Evolutionary conservation across 148 eudicot genomes (phyloP), one percentile per base, ranked within the genome.

Genomic region (Hydrangea macrophylla): DNA sequence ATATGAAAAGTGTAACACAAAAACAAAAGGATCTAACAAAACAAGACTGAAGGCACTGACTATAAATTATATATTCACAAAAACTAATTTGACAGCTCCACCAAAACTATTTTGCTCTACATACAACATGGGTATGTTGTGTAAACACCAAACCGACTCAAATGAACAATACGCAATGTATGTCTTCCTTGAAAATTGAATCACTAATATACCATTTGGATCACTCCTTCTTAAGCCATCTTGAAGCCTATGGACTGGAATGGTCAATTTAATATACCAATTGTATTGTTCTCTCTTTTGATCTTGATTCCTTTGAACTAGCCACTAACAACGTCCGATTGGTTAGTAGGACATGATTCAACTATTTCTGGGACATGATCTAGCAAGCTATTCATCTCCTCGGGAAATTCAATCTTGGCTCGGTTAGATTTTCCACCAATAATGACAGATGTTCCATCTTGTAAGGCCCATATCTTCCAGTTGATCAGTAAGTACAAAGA

Each of bases 361-460:
- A 90, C 82, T 45, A 90, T 69, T 70, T 93, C 98, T 18, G 98
- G 98, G 60, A 90, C 96, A 33, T 78, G 83, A 82, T 95, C 86
- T 24, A 95, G 87, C 74, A 89, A 76, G 66, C 67, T 44, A 72
- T 95, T 86, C 72, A 95, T 70, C 73, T 89, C 86, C 3, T 82
- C 88, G 1, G 97, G 85, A 70, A 91, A 89, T 76, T 84, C 96
- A 53, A 62, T 81, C 81, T 91, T 91, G 65, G 96, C 96, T 57
- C 97, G 83, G 78, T 94, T 94, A n/a, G 97, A 87, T 82, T 91
- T 94, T 60, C 99, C 99, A 50, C 99, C 97, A 32, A 95, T 62
- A 24, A 91, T 85, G 78, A 87, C 88, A 26, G 85, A 67, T 40
- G 93, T 91, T 84, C 99, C 97, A 68, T 95, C 94, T 89, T 95